phyloP scores from a whole-genome alignment of 2,329 filamentous ascomycete species.

The Fusarium paranaense region DNA sequence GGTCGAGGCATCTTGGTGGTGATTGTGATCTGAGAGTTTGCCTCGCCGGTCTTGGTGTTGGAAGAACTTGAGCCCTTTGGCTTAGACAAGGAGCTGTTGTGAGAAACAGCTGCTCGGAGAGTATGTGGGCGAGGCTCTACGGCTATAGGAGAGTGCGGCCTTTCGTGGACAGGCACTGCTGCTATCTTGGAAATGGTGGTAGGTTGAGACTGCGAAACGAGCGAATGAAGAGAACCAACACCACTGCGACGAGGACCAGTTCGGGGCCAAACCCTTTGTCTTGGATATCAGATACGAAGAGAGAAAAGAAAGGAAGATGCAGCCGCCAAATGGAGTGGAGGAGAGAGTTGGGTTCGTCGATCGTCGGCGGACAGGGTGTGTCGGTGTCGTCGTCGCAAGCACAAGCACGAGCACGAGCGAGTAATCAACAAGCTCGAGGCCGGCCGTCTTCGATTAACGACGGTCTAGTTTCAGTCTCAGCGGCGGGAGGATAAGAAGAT shows the following conservation, averaged over 20 bases:
- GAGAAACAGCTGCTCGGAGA: background rate
- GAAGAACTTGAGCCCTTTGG: background rate
- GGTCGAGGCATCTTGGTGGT: constrained; percentile 49
- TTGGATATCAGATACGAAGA: background rate
- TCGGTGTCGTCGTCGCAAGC: constrained; percentile 1
- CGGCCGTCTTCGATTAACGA: constrained; percentile 13
- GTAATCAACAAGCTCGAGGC: constrained; percentile 7
- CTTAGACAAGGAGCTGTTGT: background rate
- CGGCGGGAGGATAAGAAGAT: constrained; percentile 2
- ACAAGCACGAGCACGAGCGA: constrained; percentile 7
- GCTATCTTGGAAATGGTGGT: background rate
- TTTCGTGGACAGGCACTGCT: background rate
- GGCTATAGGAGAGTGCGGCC: background rate
- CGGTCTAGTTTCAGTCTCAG: constrained; percentile 24
- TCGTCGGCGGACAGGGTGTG: constrained; percentile 6
- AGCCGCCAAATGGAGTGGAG: background rate
- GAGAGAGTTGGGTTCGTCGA: background rate
- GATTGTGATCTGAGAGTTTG: background rate
- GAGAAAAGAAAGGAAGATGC: background rate
- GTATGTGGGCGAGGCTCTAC: background rate
- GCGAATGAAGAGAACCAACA: background rate
- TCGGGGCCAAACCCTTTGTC: constrained; percentile 1
- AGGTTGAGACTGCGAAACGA: background rate
- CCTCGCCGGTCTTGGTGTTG: background rate
- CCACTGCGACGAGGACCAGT: background rate